phyloP scores from a whole-genome alignment of 257 asterid genomes.

The Haberlea rhodopensis region DNA sequence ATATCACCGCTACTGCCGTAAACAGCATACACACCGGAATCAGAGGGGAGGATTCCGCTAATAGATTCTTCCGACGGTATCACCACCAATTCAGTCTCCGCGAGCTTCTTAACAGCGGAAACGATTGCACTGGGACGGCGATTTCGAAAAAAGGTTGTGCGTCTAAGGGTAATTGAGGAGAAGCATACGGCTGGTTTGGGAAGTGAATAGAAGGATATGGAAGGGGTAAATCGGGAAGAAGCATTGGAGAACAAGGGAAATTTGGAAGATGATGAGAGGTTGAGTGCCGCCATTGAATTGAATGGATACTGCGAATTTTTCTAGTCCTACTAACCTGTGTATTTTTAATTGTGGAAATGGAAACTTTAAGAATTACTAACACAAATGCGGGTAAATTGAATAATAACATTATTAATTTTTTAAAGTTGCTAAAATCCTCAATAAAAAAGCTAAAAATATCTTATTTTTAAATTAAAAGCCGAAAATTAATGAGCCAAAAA shows the following conservation, averaged over 20 bases:
- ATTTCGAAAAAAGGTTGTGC: conserved; percentile 19
- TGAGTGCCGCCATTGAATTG: conserved; percentile 24
- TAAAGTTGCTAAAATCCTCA: too few species aligned
- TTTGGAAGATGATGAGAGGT: conserved; percentile 33
- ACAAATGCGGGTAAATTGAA: too few species aligned
- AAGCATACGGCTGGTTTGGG: conserved; percentile 36
- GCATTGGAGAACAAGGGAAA: conserved; percentile 30
- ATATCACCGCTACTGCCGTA: conserved; percentile 58
- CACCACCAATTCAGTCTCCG: conserved; percentile 55
- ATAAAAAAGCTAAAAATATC: too few species aligned
- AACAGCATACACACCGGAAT: conserved; percentile 82
- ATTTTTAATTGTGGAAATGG: too few species aligned
- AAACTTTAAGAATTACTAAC: too few species aligned
- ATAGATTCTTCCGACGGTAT: conserved; percentile 49
- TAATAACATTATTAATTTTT: too few species aligned
- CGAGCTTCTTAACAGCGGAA: conserved; percentile 62
- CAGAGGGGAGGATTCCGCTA: conserved; percentile 49
- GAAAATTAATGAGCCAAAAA: too few species aligned
- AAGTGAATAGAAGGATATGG: conserved; percentile 34
- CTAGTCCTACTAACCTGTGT: too few species aligned
- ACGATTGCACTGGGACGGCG: conserved; percentile 45
- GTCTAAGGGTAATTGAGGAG: conserved; percentile 37
- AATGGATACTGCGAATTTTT: too few species aligned
- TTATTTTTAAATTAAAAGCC: too few species aligned
- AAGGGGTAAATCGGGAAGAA: conserved; percentile 37